Evolutionary conservation across 257 asterid species (phyloP).

Genomic region (Gentiana macrophylla): DNA sequence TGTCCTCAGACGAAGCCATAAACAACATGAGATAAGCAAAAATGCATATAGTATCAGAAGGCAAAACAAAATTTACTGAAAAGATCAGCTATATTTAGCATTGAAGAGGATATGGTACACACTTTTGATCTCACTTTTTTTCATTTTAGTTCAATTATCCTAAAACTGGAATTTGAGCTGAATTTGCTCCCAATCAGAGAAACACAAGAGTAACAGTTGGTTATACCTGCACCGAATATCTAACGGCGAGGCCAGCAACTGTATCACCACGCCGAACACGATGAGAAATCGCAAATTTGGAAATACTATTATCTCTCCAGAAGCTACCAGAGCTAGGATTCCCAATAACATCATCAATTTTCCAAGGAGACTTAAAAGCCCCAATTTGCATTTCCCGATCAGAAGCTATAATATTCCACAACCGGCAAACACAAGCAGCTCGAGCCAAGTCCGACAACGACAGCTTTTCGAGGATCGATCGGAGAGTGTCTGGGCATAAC

Average conservation of each 20-base stretch:
- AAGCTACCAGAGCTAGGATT: conserved; percentile 71
- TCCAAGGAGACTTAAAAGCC: conserved; percentile 84
- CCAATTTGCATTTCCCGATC: conserved; percentile 60
- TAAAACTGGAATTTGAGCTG: neutral
- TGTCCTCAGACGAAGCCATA: too few relatives aligned
- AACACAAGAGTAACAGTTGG: neutral
- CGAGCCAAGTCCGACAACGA: conserved; percentile 67
- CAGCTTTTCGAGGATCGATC: conserved; percentile 53
- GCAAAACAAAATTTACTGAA: too few relatives aligned
- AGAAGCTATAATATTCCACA: conserved; percentile 72
- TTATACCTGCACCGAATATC: conserved; percentile 84
- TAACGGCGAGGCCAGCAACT: conserved; percentile 88
- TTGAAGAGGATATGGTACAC: too few relatives aligned
- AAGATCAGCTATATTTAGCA: too few relatives aligned
- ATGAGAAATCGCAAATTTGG: conserved; percentile 86
- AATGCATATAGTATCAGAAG: too few relatives aligned
- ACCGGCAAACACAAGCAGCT: conserved; percentile 73
- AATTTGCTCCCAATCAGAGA: neutral
- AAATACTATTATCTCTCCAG: conserved; percentile 82
- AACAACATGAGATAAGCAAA: too few relatives aligned
- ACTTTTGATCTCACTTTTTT: too few relatives aligned
- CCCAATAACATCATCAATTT: conserved; percentile 61
- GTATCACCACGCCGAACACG: conserved; percentile 60
- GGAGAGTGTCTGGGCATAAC: conserved; percentile 74
- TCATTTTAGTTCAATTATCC: neutral